Evolutionary conservation across 306 rosid genomes (phyloP), one percentile per base, ranked within the genome.

Genomic region (Lupinus albus): DNA sequence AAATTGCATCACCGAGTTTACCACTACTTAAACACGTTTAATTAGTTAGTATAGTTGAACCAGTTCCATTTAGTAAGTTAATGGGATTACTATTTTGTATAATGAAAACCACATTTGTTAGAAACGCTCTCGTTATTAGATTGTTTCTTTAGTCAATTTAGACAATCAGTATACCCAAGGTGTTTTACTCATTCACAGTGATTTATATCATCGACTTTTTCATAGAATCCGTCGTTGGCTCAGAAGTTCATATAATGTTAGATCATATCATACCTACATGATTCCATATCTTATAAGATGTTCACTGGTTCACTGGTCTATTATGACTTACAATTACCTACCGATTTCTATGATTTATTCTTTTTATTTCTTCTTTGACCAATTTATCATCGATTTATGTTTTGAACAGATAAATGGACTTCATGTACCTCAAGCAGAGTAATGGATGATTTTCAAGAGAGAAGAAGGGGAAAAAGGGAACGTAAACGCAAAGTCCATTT

Each of bases 401-500:
- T 41, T 59, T 56, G 32, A 70, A 69, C 80, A 84, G 89, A 79
- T 55, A 81, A 81, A 73, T 48, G 79, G 48, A 56, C 81, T 17
- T 70, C 80, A 35, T 76, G 78, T 16, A 72, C 66, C 55, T 79
- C 84, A 16, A 79, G 86, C 55, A 17, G 70, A 67, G 50, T 38
- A 8, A 81, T 36, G 45, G 78, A 76, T 18, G 78, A 62, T 53
- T 49, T 66, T 59, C 50, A 44, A 39, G 76, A 64, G 62, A 79
- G 78, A 67, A 57, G 84, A 68, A 79, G 82, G 38, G 86, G 82
- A 42, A 84, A 81, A 63, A 81, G 89, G 72, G 74, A 79, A 54
- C 73, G 80, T 13, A 79, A 73, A 76, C 84, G 76, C 59, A 79
- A 76, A 76, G 63, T 84, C 70, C 95, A 80, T 67, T 89, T 89